A percentile compares a stretch with the other conserved stretches of the same genome.
Conservation (phyloP, 768 basidiomycete genomes). For the Auricularia cornea region DNA sequence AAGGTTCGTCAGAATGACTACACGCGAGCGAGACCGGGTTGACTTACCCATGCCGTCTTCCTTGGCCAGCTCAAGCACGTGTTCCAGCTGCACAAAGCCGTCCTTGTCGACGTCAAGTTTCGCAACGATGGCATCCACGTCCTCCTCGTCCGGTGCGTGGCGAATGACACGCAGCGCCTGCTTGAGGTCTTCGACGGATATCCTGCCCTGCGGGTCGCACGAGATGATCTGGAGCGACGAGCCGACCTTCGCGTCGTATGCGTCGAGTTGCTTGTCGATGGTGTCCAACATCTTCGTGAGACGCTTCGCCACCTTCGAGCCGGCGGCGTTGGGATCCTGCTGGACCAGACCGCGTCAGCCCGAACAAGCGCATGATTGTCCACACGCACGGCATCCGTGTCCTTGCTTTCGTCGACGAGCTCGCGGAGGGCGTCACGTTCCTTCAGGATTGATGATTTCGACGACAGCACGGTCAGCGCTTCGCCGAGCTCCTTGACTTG, state of each 20-base stretch:
- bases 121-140: constrained; percentile 77
- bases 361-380: too few relatives aligned
- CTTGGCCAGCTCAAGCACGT: constrained; percentile 80
- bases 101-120: constrained; percentile 96
- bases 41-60: constrained; percentile 75
- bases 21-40: neutral
- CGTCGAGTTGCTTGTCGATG: constrained; percentile 85
- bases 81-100: constrained; percentile 90
- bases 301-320: constrained; percentile 79
- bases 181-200: constrained; percentile 81
- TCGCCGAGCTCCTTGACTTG: constrained; percentile 92
- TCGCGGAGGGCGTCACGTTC: constrained; percentile 86
- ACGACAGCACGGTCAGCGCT: constrained; percentile 81
- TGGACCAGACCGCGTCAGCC: too few relatives aligned
- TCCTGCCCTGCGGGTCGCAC: constrained; percentile 77
- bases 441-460: constrained; percentile 90
- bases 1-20: neutral
- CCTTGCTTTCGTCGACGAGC: constrained; percentile 91
- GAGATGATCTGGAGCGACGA: constrained; percentile 80
- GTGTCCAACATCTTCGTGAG: constrained; percentile 94
- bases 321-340: constrained; percentile 68
- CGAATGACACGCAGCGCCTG: constrained; percentile 90
- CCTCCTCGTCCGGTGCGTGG: constrained; percentile 85
- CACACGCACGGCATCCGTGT: constrained; percentile 74
- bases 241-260: constrained; percentile 84